Base-by-base conservation (phyloP, 106 monocot species). In the Platanthera zijinensis region DNA sequence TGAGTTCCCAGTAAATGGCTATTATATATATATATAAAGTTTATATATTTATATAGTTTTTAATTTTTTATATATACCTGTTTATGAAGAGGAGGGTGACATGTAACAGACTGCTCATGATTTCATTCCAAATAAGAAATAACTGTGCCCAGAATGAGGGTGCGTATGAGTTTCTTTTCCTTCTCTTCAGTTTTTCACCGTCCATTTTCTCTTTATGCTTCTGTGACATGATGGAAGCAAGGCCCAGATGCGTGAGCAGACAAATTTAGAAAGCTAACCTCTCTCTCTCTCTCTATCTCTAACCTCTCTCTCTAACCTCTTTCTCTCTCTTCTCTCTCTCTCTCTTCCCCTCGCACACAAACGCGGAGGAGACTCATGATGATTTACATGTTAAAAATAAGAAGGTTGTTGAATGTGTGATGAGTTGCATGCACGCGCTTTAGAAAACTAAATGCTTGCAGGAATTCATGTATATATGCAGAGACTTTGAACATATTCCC, bases 401-500 rank as follows among this genome's bases (percentile, higher is more conserved):
- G n/a, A n/a, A n/a, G n/a, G n/a, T n/a, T n/a, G n/a, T 32, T 32
- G 15, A 28, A 30, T 10, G 28, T 64, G 64, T 64, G 28, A 64
- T 64, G 64, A 25, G 64, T 64, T 64, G 13, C 64, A 84, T 71
- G n/a, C n/a, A n/a, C n/a, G n/a, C n/a, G n/a, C 83, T 75, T 76
- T 59, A 72, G 81, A 73, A 72, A 72, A 81, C 75, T 84, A 83
- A 84, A 83, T 84, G 82, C 51, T 78, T 87, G 83, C 76, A 86
- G 84, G 86, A 52, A 71, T 85, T 91, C 85, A 70, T 85, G 76
- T 89, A 70, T 85, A 73, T 89, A 75, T 92, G 88, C 95, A 95
- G 95, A 92, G 86, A 87, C 87, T 74, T 48, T 95, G 70, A 95
- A 87, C 84, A 95, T 95, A 7, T 95, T 92, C 80, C 95, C 91